phyloP scores from a whole-genome alignment of 2,329 filamentous ascomycete species.

The Xylaria sp. region DNA sequence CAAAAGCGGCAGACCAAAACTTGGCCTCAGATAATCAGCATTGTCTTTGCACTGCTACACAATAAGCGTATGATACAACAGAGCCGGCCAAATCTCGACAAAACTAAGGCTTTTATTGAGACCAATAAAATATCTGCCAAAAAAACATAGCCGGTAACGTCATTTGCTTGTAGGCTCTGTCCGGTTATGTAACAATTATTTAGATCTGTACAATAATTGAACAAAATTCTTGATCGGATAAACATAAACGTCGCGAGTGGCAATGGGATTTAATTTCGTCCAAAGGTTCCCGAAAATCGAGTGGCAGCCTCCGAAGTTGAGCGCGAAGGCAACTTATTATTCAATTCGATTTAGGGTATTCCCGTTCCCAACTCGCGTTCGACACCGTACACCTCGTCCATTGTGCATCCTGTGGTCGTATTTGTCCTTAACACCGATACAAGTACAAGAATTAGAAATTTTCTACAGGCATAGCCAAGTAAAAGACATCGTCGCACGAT shows the following conservation, averaged over 20 bases:
- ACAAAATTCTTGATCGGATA: constrained; percentile 39
- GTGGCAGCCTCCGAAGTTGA: constrained; percentile 8
- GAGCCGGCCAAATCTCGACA: constrained; percentile 24
- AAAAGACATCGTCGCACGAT: constrained; percentile 53
- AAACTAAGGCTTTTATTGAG: constrained; percentile 37
- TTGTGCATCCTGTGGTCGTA: constrained; percentile 51
- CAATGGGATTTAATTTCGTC: constrained; percentile 43
- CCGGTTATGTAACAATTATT: background rate
- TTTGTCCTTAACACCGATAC: constrained; percentile 52
- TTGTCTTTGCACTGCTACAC: constrained; percentile 44
- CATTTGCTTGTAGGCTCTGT: background rate
- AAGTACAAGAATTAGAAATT: constrained; percentile 57
- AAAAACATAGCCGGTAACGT: background rate
- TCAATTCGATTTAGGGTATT: constrained; percentile 33
- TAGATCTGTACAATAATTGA: constrained; percentile 45
- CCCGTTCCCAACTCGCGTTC: constrained; percentile 40
- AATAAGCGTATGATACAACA: constrained; percentile 24
- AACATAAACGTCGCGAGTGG: constrained; percentile 27
- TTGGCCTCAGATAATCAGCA: constrained; percentile 44
- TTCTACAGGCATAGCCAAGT: constrained; percentile 48
- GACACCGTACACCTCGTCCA: constrained; percentile 51
- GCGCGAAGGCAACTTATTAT: constrained; percentile 31
- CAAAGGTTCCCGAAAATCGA: constrained; percentile 30
- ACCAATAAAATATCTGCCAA: constrained; percentile 50
- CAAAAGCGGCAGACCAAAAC: constrained; percentile 47